These are phyloP conservation scores for Bacidia gigantensis DNA, from an alignment of 495 filamentous ascomycete species.

Conservation along the genomic window DNA sequence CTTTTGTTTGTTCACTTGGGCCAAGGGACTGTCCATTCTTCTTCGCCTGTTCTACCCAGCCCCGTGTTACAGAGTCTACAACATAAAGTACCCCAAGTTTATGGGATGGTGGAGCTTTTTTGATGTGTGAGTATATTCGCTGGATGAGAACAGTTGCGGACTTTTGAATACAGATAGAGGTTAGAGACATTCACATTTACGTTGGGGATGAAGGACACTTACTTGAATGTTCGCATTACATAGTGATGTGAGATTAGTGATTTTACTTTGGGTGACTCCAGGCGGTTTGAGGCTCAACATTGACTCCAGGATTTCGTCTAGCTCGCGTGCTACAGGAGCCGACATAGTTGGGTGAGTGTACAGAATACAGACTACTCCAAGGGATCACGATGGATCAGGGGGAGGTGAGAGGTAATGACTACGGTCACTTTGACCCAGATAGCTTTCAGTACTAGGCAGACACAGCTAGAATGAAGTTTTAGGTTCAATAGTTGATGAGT, in stretches of 20 bases:
- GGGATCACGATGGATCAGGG: neutral
- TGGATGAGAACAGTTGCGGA: constrained; percentile 91
- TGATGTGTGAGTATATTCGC: constrained; percentile 94
- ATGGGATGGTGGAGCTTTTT: constrained; percentile 85
- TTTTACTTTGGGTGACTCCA: constrained; percentile 84
- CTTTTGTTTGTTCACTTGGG: constrained; percentile 44
- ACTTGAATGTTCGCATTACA: constrained; percentile 92
- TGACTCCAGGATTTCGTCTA: constrained; percentile 79
- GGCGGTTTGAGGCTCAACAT: constrained; percentile 86
- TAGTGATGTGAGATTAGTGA: constrained; percentile 66
- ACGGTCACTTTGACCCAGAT: neutral
- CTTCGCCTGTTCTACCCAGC: constrained; percentile 94
- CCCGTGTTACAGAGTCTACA: constrained; percentile 98
- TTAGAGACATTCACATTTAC: neutral
- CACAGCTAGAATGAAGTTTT: neutral
- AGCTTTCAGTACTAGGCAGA: neutral
- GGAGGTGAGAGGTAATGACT: neutral
- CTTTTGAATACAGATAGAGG: constrained; percentile 32
- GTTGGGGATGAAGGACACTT: constrained; percentile 34
- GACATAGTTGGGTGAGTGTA: constrained; percentile 39
- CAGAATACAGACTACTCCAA: constrained; percentile 11
- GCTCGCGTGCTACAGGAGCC: constrained; percentile 63
- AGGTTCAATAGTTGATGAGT: neutral
- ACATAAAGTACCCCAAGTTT: constrained; percentile 99
- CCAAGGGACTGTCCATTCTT: constrained; percentile 67